Evolutionary conservation across 2,329 filamentous ascomycete genomes (phyloP).

Genomic region (Stylonectria norvegica): DNA sequence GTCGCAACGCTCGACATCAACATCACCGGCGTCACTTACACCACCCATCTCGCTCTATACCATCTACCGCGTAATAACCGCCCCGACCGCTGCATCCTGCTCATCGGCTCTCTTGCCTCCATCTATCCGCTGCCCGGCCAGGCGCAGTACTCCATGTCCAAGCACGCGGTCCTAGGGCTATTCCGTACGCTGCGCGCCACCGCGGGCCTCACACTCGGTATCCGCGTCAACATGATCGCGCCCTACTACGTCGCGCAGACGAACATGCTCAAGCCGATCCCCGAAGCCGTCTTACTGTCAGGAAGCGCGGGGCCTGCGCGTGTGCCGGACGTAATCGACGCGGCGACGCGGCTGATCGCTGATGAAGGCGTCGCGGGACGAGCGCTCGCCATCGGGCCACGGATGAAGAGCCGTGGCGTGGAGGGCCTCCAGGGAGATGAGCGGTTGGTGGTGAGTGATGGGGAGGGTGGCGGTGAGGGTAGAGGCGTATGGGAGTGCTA

Average conservation of each 20-base stretch:
- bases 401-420: constrained; percentile 32
- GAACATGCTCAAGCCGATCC: constrained; percentile 45
- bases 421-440: constrained; percentile 33
- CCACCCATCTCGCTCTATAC: constrained; percentile 60
- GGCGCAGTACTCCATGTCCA: constrained; percentile 57
- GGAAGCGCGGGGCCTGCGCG: constrained; percentile 49
- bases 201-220: constrained; percentile 40
- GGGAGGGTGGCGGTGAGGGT: constrained; percentile 38
- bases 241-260: constrained; percentile 65
- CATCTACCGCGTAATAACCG: constrained; percentile 22
- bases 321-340: constrained; percentile 60
- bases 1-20: constrained; percentile 60
- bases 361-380: constrained; percentile 56
- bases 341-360: constrained; percentile 58
- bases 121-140: constrained; percentile 43
- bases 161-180: constrained; percentile 64
- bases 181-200: constrained; percentile 57
- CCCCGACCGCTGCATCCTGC: constrained; percentile 50
- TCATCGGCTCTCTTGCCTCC: constrained; percentile 61
- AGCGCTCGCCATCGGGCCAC: constrained; percentile 56
- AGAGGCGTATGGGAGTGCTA: constrained; percentile 59
- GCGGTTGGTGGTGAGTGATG: constrained; percentile 22
- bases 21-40: constrained; percentile 61
- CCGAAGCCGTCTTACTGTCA: constrained; percentile 50
- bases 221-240: constrained; percentile 63